phyloP scores from a whole-genome alignment of 768 basidiomycete genomes.

The Amanita phalloides region DNA sequence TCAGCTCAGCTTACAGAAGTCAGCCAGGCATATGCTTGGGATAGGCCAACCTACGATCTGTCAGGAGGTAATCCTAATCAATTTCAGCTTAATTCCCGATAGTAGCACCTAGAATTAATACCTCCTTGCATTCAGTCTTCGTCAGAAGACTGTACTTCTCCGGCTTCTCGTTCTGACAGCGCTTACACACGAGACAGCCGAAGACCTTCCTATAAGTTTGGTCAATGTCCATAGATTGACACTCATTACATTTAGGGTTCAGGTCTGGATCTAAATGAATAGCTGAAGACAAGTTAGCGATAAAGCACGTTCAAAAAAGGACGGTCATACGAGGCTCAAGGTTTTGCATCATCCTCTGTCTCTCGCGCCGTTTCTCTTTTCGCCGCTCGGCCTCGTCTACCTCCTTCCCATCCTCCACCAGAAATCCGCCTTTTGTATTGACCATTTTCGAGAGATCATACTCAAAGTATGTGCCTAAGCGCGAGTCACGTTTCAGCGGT shows the following conservation, averaged over 20 bases:
- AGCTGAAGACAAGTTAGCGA: conserved; percentile 33
- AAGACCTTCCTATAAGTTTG: conserved; percentile 74
- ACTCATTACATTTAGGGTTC: conserved; percentile 83
- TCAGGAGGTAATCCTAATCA: conserved; percentile 84
- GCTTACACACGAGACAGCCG: conserved; percentile 75
- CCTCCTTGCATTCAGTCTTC: conserved; percentile 97
- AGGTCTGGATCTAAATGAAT: conserved; percentile 61
- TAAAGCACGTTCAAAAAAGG: neutral
- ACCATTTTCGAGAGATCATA: conserved; percentile 97
- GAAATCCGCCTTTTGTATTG: conserved; percentile 92
- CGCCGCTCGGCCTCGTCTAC: conserved; percentile 63
- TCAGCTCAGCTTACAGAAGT: conserved; percentile 64
- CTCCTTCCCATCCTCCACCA: conserved; percentile 83
- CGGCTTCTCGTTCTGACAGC: conserved; percentile 81
- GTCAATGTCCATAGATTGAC: conserved; percentile 84
- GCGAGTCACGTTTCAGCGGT: conserved; percentile 60
- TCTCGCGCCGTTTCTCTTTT: conserved; percentile 76
- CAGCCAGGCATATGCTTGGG: neutral
- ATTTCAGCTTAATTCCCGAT: conserved; percentile 5
- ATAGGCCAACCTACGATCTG: conserved; percentile 55
- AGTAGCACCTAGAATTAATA: conserved; percentile 14
- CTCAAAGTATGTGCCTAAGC: conserved; percentile 89
- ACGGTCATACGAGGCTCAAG: conserved; percentile 55
- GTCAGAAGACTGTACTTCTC: conserved; percentile 93
- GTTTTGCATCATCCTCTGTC: conserved; percentile 65